Base-by-base conservation (phyloP, 768 basidiomycete genomes). In the Auricularia auricula-judae region DNA sequence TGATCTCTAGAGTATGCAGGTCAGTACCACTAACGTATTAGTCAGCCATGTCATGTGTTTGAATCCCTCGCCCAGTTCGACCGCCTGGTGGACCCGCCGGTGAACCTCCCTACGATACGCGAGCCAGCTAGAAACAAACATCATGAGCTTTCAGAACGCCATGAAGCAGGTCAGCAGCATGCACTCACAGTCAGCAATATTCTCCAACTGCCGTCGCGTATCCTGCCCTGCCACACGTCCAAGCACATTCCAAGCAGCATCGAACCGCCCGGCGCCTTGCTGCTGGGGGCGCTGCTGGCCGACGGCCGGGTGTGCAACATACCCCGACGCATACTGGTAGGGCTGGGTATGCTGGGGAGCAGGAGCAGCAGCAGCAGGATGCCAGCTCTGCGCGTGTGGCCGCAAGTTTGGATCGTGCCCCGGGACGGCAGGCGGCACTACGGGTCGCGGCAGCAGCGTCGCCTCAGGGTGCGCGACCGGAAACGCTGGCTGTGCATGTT, bases 181-280 rank as follows among this genome's bases (percentile, higher is more conserved):
- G 35, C 61, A 81, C 85, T 70, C 68, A 87, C 85, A 78, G 58
- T 83, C 79, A 33, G 83, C 78, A 54, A 86, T 67, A 65, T 74
- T 77, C 67, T 85, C 83, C 51, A 86, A 65, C 68, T 82, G 83
- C 39, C 73, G 71, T 47, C 81, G 73, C 53, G 79, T 80, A 63
- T 79, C 79, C 67, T 75, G 77, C 3, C 86, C 84, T 18, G 83
- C 82, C 36, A 86, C 72, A 65, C 77, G 81, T 70, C 85, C 85
- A 21, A 87, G 77, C n/a, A 79, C 77, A 66, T 72, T 78, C 68
- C 79, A 68, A 51, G 84, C 84, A 67, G 74, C 74, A 35, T 74
- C 78, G 36, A 80, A 66, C 8, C 81, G 60, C 3, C 68, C 68
- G 51, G 62, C 36, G 14, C 67, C 63, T 18, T 43, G 54, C 53